Evolutionary conservation across 352 stramenopile genomes (phyloP).

Genomic region (Globisporangium mamillatum): DNA sequence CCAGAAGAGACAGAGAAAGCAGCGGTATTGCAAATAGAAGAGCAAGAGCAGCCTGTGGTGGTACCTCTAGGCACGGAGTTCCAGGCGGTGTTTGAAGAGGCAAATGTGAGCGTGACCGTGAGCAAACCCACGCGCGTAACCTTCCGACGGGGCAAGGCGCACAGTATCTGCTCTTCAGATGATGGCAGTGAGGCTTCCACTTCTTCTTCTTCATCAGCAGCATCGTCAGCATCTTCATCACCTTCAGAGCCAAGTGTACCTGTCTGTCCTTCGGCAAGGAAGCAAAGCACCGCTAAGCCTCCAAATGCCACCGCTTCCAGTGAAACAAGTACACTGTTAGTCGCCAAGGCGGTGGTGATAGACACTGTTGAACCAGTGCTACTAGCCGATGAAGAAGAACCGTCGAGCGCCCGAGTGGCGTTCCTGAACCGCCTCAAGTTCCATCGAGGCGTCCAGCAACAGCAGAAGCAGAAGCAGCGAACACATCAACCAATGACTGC

Average conservation of each 20-base stretch:
- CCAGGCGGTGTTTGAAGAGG: background rate
- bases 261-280: background rate
- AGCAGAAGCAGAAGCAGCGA: background rate
- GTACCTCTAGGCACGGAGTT: conserved; percentile 8
- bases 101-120: conserved; percentile 7
- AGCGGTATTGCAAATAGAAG: conserved; percentile 5
- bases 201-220: conserved; percentile 10
- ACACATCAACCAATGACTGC: conserved; percentile 2
- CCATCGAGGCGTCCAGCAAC: conserved; percentile 19
- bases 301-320: background rate
- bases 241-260: background rate
- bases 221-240: background rate
- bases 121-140: conserved; percentile 32
- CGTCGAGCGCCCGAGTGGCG: conserved; percentile 13
- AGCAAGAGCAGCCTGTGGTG: conserved; percentile 9
- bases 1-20: background rate
- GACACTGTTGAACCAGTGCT: conserved; percentile 15
- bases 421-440: conserved; percentile 33
- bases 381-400: conserved; percentile 21
- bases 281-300: background rate
- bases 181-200: conserved; percentile 8
- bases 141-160: conserved; percentile 31
- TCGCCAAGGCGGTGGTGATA: background rate
- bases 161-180: conserved; percentile 18
- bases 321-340: background rate